phyloP scores from a whole-genome alignment of 106 monocot species.

The Amphibolis antarctica region DNA sequence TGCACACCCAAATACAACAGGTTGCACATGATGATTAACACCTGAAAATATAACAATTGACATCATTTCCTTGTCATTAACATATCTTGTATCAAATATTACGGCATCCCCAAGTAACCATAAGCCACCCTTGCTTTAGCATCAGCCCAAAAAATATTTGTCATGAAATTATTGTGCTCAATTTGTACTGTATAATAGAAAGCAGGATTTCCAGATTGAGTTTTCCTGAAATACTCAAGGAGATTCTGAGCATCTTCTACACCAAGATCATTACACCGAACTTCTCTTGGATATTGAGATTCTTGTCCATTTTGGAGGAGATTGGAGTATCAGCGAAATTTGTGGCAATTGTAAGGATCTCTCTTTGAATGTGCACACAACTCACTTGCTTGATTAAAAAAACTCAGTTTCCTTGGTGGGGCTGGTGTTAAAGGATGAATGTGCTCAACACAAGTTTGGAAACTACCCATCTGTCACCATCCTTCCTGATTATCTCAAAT shows the following conservation, averaged over 20 bases:
- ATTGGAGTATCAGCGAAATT: conserved; percentile 15
- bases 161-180: conserved; percentile 3
- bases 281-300: conserved; percentile 11
- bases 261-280: conserved; percentile 19
- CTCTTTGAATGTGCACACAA: conserved; percentile 16
- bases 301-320: conserved; percentile 14
- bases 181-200: conserved; percentile 21
- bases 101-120: conserved; percentile 22
- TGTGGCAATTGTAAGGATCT: conserved; percentile 20
- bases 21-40: conserved; percentile 21
- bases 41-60: conserved; percentile 16
- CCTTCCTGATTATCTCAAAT: conserved; percentile 18
- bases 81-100: conserved; percentile 21
- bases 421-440: conserved; percentile 10
- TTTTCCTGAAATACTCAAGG: conserved; percentile 23
- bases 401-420: conserved; percentile 6
- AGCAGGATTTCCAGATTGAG: conserved; percentile 11
- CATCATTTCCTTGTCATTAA: conserved; percentile 15
- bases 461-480: conserved; percentile 15
- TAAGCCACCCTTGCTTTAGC: conserved; percentile 17
- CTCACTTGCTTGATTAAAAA: no score
- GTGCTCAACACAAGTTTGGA: conserved; percentile 19
- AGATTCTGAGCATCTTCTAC: conserved; percentile 11
- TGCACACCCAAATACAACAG: conserved; percentile 17
- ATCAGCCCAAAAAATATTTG: no score